Base-by-base conservation (phyloP, 1,284 basidiomycete genomes). In the Polyporus tsugae region DNA sequence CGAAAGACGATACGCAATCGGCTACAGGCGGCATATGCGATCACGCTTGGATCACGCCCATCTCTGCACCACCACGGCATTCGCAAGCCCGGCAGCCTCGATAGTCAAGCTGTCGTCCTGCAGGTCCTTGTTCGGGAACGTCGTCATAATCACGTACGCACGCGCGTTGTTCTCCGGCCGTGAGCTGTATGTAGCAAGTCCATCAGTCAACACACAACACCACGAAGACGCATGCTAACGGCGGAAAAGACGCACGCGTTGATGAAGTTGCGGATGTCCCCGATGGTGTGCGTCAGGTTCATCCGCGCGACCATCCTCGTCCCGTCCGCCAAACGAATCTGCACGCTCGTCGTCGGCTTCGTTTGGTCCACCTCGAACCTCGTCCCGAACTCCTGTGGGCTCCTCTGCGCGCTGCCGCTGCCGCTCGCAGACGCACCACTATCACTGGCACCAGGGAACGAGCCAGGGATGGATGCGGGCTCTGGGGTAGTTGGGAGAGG, bases 271-370 rank as follows among this genome's bases (percentile, higher is more conserved):
- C 96, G 85, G 61, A 99, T 86, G 76, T 99, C 96, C 10, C 86
- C 87, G 9, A 99, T 89, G 0, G 95, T 99, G 77, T 99, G 96
- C 11, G 90, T 91, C 66, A 96, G 84, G 80, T 99, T 99, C 91
- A 99, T 94, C 64, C 94, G 85, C 59, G 88, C 91, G 2, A 96
- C 92, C 79, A 97, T 88, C 72, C 96, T 87, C n/a, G 94, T 94
- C 13, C 98, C 98, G 80, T 98, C 96, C 11, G 92, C 93, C 59
- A 99, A 79, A 60, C 97, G 86, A 65, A 99, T 86, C 82, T 98
- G 97, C n/a, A 99, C 86, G 76, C 89, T 95, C 41, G 97, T 98
- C 63, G 91, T 93, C 1, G 97, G 97, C 78, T 88, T 85, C 22
- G 83, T 86, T 74, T 88, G 86, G 77, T 99, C 95, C 5, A 98